Evolutionary conservation across 805 yeast genomes (phyloP), one percentile per base, ranked within the genome.

Genomic region (Pichia phayaonensis): DNA sequence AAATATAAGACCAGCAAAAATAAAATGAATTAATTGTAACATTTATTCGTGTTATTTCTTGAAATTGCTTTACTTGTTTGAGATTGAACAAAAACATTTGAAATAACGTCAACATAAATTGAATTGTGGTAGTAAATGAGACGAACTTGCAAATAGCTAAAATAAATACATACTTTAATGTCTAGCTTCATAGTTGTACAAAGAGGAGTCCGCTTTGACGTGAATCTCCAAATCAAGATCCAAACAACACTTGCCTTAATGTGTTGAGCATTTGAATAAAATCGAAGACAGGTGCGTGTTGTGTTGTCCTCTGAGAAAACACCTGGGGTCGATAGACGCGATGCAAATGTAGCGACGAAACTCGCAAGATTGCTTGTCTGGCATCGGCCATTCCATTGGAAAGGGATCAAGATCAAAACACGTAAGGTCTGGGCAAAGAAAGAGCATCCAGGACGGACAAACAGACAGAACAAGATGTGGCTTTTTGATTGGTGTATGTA

Each of bases 181-280:
- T 76, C 78, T 56, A 77, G 67, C 64, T 72, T 73, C 81, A 77
- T 77, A n/a, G 47, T 51, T 39, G 44, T 42, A 20, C 40, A 10
- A 12, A 21, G 20, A 39, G 18, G 16, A 21, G 23, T 27, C n/a
- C 24, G 20, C 36, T 42, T 12, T 22, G 15, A 34, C 11, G 7
- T 20, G 11, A 16, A 23, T 13, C 31, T 7, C 7, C n/a, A 16
- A 21, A 20, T 3, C 11, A 18, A 22, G 21, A 20, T 18, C 22
- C 22, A 20, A 20, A 20, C 24, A 39, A 20, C 22, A 8, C 5
- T 21, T 10, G 8, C 7, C 16, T 39, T 20, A n/a, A n/a, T n/a
- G 7, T 20, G 23, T 20, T 18, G 20, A 34, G 20, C 38, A 16
- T n/a, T 16, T 34, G 8, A 34, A 34, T 34, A n/a, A 20, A 34